Evolutionary conservation across 2,329 filamentous ascomycete species (phyloP).

Genomic region (Zasmidium angulare): DNA sequence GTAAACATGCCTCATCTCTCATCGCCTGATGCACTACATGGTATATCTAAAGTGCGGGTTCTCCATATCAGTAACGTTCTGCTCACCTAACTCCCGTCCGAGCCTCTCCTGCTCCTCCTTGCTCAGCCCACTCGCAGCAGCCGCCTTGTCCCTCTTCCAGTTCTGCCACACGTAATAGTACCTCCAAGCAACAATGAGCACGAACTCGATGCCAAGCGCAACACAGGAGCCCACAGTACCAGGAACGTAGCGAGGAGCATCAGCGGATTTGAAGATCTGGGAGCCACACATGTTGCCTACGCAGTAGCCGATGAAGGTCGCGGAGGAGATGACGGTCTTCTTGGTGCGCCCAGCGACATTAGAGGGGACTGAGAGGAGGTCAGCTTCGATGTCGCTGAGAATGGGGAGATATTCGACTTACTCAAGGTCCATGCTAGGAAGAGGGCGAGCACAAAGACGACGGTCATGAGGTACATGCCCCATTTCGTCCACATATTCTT

Average conservation of each 20-base stretch:
- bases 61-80: conserved; percentile 66
- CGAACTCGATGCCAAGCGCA: conserved; percentile 33
- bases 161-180: conserved; percentile 45
- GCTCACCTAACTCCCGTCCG: conserved; percentile 67
- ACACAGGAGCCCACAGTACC: conserved; percentile 44
- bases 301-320: conserved; percentile 50
- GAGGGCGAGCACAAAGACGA: conserved; percentile 33
- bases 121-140: conserved; percentile 25
- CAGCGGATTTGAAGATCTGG: conserved; percentile 47
- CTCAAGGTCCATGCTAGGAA: conserved; percentile 37
- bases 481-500: conserved; percentile 39
- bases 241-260: conserved; percentile 47
- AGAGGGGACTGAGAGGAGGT: conserved; percentile 35
- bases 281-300: conserved; percentile 51
- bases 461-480: conserved; percentile 37
- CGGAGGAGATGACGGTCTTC: conserved; percentile 47
- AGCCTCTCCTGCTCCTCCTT: conserved; percentile 64
- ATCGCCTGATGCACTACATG: conserved; percentile 8
- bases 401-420: too few species aligned
- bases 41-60: conserved; percentile 33
- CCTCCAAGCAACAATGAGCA: conserved; percentile 43
- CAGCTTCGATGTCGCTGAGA: too few species aligned
- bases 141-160: conserved; percentile 26
- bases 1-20: background rate
- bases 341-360: conserved; percentile 51